phyloP scores from a whole-genome alignment of 768 basidiomycete species.

The Hebeloma cylindrosporum region DNA sequence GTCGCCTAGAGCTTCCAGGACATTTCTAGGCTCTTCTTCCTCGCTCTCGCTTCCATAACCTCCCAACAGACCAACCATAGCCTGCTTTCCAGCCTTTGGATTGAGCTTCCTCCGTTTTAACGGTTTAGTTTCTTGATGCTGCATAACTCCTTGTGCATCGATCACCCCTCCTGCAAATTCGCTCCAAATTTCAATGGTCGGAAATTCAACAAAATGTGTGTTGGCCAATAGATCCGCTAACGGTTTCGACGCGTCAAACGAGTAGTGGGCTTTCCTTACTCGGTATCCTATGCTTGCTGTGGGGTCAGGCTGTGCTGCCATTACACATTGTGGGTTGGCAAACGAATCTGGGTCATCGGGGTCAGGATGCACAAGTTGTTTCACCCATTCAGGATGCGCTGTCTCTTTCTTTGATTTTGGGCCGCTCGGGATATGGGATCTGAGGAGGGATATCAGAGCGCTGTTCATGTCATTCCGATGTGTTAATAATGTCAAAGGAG shows the following conservation, averaged over 20 bases:
- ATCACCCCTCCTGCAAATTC: slow-evolving; percentile 65
- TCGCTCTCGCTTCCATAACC: slow-evolving; percentile 53
- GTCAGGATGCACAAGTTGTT: slow-evolving; percentile 50
- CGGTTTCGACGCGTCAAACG: slow-evolving; percentile 49
- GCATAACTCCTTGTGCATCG: slow-evolving; percentile 48
- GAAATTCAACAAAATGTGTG: slow-evolving; percentile 80
- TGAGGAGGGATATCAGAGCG: slow-evolving; percentile 52
- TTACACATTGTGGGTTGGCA: slow-evolving; percentile 57
- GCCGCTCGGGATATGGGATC: slow-evolving; percentile 44
- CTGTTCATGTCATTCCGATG: slow-evolving; percentile 59
- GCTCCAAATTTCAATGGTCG: slow-evolving; percentile 77
- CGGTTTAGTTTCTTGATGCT: slow-evolving; percentile 35
- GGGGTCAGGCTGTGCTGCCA: slow-evolving; percentile 46
- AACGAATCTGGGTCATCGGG: slow-evolving; percentile 58
- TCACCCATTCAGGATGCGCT: slow-evolving; percentile 54
- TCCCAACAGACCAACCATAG: slow-evolving; percentile 45
- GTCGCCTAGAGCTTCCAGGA: slow-evolving; percentile 40
- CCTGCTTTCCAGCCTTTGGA: slow-evolving; percentile 48
- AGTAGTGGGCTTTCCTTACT: slow-evolving; percentile 48
- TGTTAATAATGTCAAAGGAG: slow-evolving; percentile 55
- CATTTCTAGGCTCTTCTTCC: slow-evolving; percentile 29
- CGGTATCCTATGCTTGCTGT: slow-evolving; percentile 19
- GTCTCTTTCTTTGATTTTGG: slow-evolving; percentile 43
- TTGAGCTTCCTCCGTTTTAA: slow-evolving; percentile 61
- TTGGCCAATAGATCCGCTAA: slow-evolving; percentile 51